These are phyloP conservation scores for Salvia rosmarinus DNA, from an alignment of 257 asterid species.

Conservation along the genomic window DNA sequence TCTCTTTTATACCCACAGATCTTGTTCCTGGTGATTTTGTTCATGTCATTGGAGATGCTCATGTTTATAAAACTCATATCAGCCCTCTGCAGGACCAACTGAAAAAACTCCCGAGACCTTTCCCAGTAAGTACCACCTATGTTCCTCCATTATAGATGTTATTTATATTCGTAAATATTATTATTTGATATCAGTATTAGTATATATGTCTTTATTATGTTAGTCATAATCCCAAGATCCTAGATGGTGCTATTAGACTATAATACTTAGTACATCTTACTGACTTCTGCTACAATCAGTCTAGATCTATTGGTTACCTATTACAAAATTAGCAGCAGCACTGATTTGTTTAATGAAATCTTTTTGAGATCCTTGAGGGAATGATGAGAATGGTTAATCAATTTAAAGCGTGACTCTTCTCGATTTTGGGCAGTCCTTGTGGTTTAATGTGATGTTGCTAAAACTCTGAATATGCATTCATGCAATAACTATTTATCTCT, in stretches of 20 bases:
- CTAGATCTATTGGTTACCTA: too few species aligned
- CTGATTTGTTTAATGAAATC: background rate
- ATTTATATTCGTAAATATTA: background rate
- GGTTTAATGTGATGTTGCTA: background rate
- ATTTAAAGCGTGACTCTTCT: background rate
- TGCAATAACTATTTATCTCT: background rate
- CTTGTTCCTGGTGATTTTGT: conserved; percentile 88
- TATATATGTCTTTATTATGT: background rate
- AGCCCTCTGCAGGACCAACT: conserved; percentile 87
- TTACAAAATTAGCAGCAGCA: too few species aligned
- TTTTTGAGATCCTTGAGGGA: background rate
- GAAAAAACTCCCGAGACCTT: conserved; percentile 78
- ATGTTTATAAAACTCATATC: conserved; percentile 78
- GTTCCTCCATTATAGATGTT: background rate
- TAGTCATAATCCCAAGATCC: too few species aligned
- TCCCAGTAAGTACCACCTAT: conserved; percentile 63
- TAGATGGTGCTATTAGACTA: too few species aligned
- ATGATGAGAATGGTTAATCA: background rate
- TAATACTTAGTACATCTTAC: too few species aligned
- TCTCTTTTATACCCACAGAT: conserved; percentile 41
- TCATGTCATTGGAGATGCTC: conserved; percentile 91
- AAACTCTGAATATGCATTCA: background rate
- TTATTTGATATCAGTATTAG: background rate
- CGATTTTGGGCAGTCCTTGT: background rate
- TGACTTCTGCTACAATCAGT: too few species aligned